A percentile compares a stretch with the other conserved stretches of the same genome.
Conservation (phyloP, 768 basidiomycete genomes). For the Clitopilus passeckerianus region DNA sequence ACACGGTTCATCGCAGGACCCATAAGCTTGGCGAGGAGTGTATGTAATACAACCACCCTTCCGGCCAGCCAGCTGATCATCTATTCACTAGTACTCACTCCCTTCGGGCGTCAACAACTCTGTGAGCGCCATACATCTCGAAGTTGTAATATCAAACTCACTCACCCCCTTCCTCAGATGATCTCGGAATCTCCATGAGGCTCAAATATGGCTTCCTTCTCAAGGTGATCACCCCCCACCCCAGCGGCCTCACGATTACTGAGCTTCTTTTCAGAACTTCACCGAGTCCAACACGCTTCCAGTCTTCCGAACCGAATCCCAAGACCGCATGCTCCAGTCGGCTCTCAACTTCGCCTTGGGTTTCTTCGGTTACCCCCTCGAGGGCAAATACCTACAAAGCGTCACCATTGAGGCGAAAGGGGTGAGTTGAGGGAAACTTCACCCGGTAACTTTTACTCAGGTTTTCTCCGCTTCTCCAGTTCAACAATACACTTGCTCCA, state of each 20-base stretch:
- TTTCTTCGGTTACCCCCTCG: slow-evolving; percentile 73
- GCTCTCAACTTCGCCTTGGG: slow-evolving; percentile 68
- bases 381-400: slow-evolving; percentile 69
- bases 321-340: slow-evolving; percentile 69
- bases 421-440: slow-evolving; percentile 26
- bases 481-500: slow-evolving; percentile 84
- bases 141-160: background rate
- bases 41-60: slow-evolving; percentile 18
- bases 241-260: background rate
- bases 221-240: slow-evolving; percentile 28
- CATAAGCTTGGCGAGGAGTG: slow-evolving; percentile 89
- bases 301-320: slow-evolving; percentile 76
- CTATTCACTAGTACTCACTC: slow-evolving; percentile 62
- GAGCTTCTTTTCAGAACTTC: slow-evolving; percentile 41
- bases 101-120: slow-evolving; percentile 84
- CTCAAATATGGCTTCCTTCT: slow-evolving; percentile 79
- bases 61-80: background rate
- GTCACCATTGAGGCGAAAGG: slow-evolving; percentile 65
- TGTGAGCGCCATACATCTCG: slow-evolving; percentile 37
- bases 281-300: slow-evolving; percentile 57
- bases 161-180: slow-evolving; percentile 28
- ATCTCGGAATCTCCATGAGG: slow-evolving; percentile 65
- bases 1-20: slow-evolving; percentile 44
- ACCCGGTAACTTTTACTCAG: too few relatives aligned
- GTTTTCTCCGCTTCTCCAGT: slow-evolving; percentile 26